Evolutionary conservation across 1,139 yeast species (phyloP).

Genomic region (Yamadazyma membranifaciens): DNA sequence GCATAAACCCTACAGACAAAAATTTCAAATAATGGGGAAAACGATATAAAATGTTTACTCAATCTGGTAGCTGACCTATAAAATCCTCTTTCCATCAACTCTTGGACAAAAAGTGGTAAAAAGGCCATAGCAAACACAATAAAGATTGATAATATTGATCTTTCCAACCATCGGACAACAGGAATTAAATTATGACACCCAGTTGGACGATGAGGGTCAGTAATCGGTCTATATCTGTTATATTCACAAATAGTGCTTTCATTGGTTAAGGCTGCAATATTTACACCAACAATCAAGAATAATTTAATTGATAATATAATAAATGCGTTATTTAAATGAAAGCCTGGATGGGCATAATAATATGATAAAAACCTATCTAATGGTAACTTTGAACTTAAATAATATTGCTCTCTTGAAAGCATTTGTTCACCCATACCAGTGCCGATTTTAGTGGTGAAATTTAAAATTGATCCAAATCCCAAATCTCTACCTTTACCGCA

Average conservation of each 20-base stretch:
- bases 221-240: conserved; percentile 43
- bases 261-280: conserved; percentile 46
- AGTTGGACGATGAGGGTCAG: conserved; percentile 43
- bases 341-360: conserved; percentile 58
- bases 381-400: conserved; percentile 48
- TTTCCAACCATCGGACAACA: conserved; percentile 48
- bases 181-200: conserved; percentile 52
- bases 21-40: conserved; percentile 54
- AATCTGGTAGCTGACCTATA: conserved; percentile 44
- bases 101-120: conserved; percentile 51
- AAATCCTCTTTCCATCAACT: conserved; percentile 49
- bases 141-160: conserved; percentile 49
- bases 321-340: conserved; percentile 52
- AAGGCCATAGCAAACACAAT: conserved; percentile 50
- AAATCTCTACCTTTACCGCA: conserved; percentile 59
- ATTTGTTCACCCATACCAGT: conserved; percentile 62
- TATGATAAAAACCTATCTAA: conserved; percentile 52
- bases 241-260: conserved; percentile 48
- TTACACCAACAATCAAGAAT: conserved; percentile 45
- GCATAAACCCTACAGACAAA: conserved; percentile 54
- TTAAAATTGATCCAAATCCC: conserved; percentile 53
- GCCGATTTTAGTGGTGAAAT: conserved; percentile 55
- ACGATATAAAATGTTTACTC: conserved; percentile 46
- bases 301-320: conserved; percentile 48
- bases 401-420: conserved; percentile 52